These are phyloP conservation scores for Danielia oregonensis DNA, from an alignment of 805 yeast species.

Conservation along the genomic window DNA sequence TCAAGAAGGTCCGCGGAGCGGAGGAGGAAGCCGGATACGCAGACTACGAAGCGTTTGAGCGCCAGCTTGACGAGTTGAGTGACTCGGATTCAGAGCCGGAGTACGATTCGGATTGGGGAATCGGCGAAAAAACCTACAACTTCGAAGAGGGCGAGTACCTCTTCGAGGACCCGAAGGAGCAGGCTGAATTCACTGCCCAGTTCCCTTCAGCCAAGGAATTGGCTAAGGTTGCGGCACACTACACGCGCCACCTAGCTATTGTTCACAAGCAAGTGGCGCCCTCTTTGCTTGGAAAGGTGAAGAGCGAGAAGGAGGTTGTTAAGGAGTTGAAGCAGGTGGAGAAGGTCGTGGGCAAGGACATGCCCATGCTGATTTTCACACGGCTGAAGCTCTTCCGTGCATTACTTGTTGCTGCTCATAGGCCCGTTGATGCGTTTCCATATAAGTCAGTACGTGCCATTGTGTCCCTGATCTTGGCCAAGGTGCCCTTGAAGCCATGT, in stretches of 20 bases:
- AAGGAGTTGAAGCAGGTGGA: slow-evolving; percentile 16
- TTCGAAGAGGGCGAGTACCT: slow-evolving; percentile 33
- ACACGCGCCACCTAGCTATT: slow-evolving; percentile 16
- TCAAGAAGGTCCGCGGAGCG: slow-evolving; percentile 8
- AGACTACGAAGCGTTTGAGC: slow-evolving; percentile 3
- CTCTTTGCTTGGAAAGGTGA: slow-evolving; percentile 9
- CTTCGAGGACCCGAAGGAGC: slow-evolving; percentile 30
- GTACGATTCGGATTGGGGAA: slow-evolving; percentile 39
- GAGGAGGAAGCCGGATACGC: slow-evolving; percentile 3
- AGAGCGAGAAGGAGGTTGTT: slow-evolving; percentile 11
- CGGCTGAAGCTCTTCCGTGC: slow-evolving; percentile 30
- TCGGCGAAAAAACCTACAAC: slow-evolving; percentile 29
- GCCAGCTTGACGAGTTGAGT: slow-evolving; percentile 1
- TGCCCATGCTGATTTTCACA: slow-evolving; percentile 29
- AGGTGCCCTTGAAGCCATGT: slow-evolving; percentile 9
- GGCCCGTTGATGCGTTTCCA: slow-evolving; percentile 20
- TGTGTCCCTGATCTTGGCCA: slow-evolving; percentile 19
- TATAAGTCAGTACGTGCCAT: slow-evolving; percentile 14
- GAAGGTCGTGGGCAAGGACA: slow-evolving; percentile 11
- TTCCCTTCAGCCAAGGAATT: slow-evolving; percentile 25
- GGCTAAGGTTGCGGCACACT: slow-evolving; percentile 12
- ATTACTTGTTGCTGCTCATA: slow-evolving; percentile 28
- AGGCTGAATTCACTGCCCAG: slow-evolving; percentile 19
- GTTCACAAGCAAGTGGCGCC: slow-evolving; percentile 15
- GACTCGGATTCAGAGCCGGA: slow-evolving; percentile 1